Base-by-base conservation (phyloP, 768 basidiomycete genomes). In the Brasilioporus rufonigricans region DNA sequence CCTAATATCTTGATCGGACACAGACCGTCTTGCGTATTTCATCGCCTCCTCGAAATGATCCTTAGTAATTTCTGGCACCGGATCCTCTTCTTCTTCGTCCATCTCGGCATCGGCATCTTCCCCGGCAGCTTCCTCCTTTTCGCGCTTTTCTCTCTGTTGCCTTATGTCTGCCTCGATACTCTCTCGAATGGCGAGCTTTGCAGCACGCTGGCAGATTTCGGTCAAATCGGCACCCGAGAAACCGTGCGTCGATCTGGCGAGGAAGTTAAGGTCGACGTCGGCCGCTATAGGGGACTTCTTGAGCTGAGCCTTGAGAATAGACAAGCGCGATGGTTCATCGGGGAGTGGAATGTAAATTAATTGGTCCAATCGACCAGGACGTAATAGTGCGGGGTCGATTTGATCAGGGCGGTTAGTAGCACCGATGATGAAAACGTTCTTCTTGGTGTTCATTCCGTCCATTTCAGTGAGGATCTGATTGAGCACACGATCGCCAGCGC, bases 161-260 rank as follows among this genome's bases (percentile, higher is more conserved):
- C 86, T 77, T 65, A 99, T 89, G 73, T 99, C 97, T 8, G 91
- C 74, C 65, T 98, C 95, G 63, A 99, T 99, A 53, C 87, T 89
- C 73, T 90, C 92, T 26, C 96, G 84, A 67, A 99, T 99, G 1
- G 96, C 96, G 51, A 98, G 79, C 77, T 99, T 99, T 52, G 95
- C 95, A 5, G 97, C 88, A 48, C 97, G 86, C 74, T 98, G 96
- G 71, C 96, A 98, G 65, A 99, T 96, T 73, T 98, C 97, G n/a
- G 96, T 96, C 62, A 98, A 77, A 84, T 99, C 97, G 53, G 97
- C 97, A 86, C 97, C 97, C 67, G 96, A 98, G 85, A 89, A 99
- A 13, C 97, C 97, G 65, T 98, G 93, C 14, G 96, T 97, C 71
- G 78, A 82, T 83, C 89, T 96, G 50, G 95, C 82, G 58, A 99